Evolutionary conservation across 495 filamentous ascomycete genomes (phyloP), one percentile per base, ranked within the genome.

Genomic region (Bacidia rubella): DNA sequence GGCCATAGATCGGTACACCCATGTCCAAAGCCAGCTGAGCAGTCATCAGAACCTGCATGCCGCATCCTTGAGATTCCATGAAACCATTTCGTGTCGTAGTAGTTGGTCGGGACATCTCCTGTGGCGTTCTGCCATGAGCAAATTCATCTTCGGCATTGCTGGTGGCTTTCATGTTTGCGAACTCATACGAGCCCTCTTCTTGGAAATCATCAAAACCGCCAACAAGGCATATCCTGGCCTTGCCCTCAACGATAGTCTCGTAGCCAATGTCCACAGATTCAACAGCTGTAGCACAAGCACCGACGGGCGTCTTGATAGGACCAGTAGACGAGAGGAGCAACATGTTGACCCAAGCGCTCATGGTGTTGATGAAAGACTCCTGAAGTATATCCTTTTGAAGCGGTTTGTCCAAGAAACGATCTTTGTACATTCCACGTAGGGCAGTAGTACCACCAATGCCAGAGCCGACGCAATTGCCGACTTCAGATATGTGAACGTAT

Each of bases 281-380:
- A 27, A 99, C 87, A 51, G 92, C 85, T 2, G 92, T 99, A 51
- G 92, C 92, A 68, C 92, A 99, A 56, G 92, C 93, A 69, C 90
- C 92, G 53, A 96, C 90, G 11, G 92, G 92, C 0, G 93, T 96
- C 76, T 97, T 96, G 75, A 99, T 96, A 17, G 92, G 92, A 56
- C 92, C 92, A 38, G 92, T 96, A 15, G 93, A 96, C 12, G 92
- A 97, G 51, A 99, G 68, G 41, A 99, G 72, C 63, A 99, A 68
- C 92, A 99, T 97, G 73, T 99, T 99, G 49, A 97, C 90, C 92
- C 92, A 99, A 4, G 92, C 92, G 55, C 86, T 82, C 92, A 99
- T 99, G 22, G 92, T 97, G 70, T 99, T 99, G 75, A 99, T 97
- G 77, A 99, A 99, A 2, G 92, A 97, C 68, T 99, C 92, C 63